Evolutionary conservation across 768 basidiomycete genomes (phyloP), one percentile per base, ranked within the genome.

Genomic region (Holtermannia corniformis): DNA sequence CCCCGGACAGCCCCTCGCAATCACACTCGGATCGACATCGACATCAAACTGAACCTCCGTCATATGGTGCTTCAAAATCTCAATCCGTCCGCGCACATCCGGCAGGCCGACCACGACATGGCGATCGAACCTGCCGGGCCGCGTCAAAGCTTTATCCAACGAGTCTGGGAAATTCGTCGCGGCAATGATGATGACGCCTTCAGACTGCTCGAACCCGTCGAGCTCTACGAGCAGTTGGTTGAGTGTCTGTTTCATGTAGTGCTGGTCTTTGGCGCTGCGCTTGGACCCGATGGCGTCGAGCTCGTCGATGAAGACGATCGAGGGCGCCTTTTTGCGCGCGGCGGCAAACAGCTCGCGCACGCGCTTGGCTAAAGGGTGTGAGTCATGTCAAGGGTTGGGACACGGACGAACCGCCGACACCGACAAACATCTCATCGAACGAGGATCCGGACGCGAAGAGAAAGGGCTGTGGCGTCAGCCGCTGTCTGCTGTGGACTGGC

Each of bases 231-330:
- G 79, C 14, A 99, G 79, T 73, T 97, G 93, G 65, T 99, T 99
- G 44, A 99, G 78, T 0, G 95, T 74, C 57, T 76, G 75, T 52
- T 73, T 75, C 68, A 72, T 71, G 62, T 73, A 75, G 50, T 74
- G 73, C 49, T 64, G 67, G 50, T 71, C 72, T 53, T 67, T 72
- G 14, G 67, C 64, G 45, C 62, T 64, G 49, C 70, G 83, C 73
- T 88, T 91, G 19, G 86, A 83, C 47, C 91, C 91, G 57, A 96
- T 86, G 1, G 91, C 89, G 67, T 96, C 91, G 26, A 96, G 75
- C 67, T 96, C 91, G 63, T 96, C 91, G 63, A 99, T 97, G 75
- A 99, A 99, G 56, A 99, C 90, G 72, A 99, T 97, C 14, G 95
- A 85, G 4, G 95, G 92, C 55, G 92, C 82, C 70, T 87, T 87